These are phyloP conservation scores for Aspergillus sp. DNA, from an alignment of 2,329 filamentous ascomycete genomes.

Conservation along the genomic window DNA sequence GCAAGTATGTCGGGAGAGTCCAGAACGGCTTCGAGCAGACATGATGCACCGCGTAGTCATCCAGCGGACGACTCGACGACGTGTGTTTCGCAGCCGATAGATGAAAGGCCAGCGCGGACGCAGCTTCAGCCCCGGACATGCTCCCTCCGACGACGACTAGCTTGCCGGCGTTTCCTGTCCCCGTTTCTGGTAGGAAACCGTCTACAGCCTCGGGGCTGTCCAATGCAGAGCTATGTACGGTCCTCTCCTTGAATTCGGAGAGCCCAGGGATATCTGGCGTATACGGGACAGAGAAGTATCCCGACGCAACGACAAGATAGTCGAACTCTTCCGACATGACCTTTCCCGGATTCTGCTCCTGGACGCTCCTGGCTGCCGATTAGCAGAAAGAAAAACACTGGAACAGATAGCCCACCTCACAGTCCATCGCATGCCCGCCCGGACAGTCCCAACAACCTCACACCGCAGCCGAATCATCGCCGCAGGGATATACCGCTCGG, in stretches of 20 bases:
- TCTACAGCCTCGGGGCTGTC: slow-evolving; percentile 39
- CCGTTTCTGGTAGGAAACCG: slow-evolving; percentile 3
- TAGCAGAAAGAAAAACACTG: slow-evolving; percentile 11
- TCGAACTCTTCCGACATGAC: slow-evolving; percentile 46
- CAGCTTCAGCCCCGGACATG: slow-evolving; percentile 73
- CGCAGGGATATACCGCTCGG: slow-evolving; percentile 45
- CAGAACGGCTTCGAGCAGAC: slow-evolving; percentile 61
- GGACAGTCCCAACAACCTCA: slow-evolving; percentile 23
- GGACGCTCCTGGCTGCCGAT: too few relatives aligned
- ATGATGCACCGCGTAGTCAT: slow-evolving; percentile 49
- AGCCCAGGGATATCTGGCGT: slow-evolving; percentile 38
- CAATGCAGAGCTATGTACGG: slow-evolving; percentile 61
- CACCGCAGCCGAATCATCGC: slow-evolving; percentile 43
- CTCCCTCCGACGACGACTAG: slow-evolving; percentile 70
- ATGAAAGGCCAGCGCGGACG: slow-evolving; percentile 61
- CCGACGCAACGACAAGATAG: slow-evolving; percentile 61
- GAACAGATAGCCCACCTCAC: slow-evolving; percentile 27
- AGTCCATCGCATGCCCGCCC: slow-evolving; percentile 26
- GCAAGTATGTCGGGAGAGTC: slow-evolving; percentile 52
- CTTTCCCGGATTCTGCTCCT: slow-evolving; percentile 2
- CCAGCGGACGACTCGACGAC: slow-evolving; percentile 38
- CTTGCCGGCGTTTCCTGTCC: slow-evolving; percentile 42
- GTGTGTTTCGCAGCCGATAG: slow-evolving; percentile 53
- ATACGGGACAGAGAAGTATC: slow-evolving; percentile 61
- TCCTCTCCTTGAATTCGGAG: slow-evolving; percentile 33